These are phyloP conservation scores for Skeletonema potamos DNA, from an alignment of 108 stramenopile species.

Conservation along the genomic window DNA sequence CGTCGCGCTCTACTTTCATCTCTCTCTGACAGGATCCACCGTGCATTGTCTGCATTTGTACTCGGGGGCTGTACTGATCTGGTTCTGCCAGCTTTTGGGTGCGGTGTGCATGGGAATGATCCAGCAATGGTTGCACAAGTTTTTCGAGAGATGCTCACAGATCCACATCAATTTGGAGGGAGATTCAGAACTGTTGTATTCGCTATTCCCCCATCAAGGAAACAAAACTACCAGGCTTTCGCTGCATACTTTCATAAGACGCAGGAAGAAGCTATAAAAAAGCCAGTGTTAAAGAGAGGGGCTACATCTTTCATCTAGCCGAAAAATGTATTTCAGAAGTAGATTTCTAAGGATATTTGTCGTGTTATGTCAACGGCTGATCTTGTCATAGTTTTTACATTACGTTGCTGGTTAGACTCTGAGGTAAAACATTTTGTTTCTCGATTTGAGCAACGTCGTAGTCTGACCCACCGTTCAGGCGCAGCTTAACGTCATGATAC, in stretches of 20 bases:
- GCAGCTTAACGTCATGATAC: slow-evolving; percentile 85
- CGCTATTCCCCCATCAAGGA: slow-evolving; percentile 53
- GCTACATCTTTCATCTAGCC: neutral
- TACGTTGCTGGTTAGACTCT: neutral
- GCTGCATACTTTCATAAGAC: slow-evolving; percentile 46
- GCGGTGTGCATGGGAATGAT: slow-evolving; percentile 62
- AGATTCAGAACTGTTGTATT: slow-evolving; percentile 53
- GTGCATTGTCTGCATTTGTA: slow-evolving; percentile 44
- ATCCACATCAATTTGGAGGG: slow-evolving; percentile 42
- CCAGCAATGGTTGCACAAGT: slow-evolving; percentile 54
- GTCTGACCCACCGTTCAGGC: slow-evolving; percentile 53
- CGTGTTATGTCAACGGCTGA: neutral
- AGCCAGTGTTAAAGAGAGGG: neutral
- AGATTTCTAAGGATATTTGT: neutral
- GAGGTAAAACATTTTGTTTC: slow-evolving; percentile 5
- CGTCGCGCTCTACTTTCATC: slow-evolving; percentile 24
- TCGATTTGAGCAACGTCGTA: slow-evolving; percentile 28
- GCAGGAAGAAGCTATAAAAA: neutral
- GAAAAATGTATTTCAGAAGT: neutral
- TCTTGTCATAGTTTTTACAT: too few species aligned
- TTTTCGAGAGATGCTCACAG: slow-evolving; percentile 48
- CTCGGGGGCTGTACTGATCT: slow-evolving; percentile 52
- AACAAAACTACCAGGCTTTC: slow-evolving; percentile 57
- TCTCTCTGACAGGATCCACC: slow-evolving; percentile 41
- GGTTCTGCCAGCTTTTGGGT: slow-evolving; percentile 68